A percentile compares a stretch with the other conserved stretches of the same genome.
Evolutionary conservation across 2,329 filamentous ascomycete genomes (phyloP).

Genomic region (Leptographium procerum): DNA sequence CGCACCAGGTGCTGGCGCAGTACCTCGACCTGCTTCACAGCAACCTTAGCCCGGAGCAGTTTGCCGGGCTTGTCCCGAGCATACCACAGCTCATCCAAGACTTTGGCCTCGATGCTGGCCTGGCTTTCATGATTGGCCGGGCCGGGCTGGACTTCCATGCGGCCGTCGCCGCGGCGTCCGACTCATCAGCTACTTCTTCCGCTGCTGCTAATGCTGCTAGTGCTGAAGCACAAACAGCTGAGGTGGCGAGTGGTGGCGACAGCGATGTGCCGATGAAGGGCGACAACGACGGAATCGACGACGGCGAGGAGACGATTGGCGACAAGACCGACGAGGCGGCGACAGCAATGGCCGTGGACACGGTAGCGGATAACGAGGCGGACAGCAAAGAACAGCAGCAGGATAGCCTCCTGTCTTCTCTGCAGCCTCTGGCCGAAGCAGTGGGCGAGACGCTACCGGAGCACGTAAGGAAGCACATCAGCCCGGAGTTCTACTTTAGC

Average conservation of each 20-base stretch:
- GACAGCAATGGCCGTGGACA: neutral
- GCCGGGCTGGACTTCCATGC: conserved; percentile 53
- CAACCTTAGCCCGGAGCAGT: conserved; percentile 64
- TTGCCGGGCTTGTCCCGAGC: conserved; percentile 66
- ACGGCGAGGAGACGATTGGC: no score
- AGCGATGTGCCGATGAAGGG: neutral
- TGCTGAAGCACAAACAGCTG: no score
- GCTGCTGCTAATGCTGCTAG: no score
- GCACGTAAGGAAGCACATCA: conserved; percentile 58
- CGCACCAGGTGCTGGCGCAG: conserved; percentile 73
- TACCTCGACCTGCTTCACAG: conserved; percentile 82
- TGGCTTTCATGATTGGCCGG: conserved; percentile 79
- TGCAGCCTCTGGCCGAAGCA: conserved; percentile 62
- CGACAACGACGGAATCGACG: neutral
- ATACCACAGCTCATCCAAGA: conserved; percentile 63
- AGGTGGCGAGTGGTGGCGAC: neutral
- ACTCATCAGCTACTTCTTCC: no score
- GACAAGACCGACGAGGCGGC: neutral
- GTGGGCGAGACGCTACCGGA: conserved; percentile 51
- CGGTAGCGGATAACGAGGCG: neutral
- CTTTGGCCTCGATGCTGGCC: conserved; percentile 65
- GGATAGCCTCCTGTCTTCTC: conserved; percentile 40
- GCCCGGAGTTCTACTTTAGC: conserved; percentile 70
- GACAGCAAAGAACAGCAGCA: neutral
- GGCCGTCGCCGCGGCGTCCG: conserved; percentile 28